These are phyloP conservation scores for Penicillium hesseltinei DNA, from an alignment of 2,329 filamentous ascomycete species.

Conservation along the genomic window DNA sequence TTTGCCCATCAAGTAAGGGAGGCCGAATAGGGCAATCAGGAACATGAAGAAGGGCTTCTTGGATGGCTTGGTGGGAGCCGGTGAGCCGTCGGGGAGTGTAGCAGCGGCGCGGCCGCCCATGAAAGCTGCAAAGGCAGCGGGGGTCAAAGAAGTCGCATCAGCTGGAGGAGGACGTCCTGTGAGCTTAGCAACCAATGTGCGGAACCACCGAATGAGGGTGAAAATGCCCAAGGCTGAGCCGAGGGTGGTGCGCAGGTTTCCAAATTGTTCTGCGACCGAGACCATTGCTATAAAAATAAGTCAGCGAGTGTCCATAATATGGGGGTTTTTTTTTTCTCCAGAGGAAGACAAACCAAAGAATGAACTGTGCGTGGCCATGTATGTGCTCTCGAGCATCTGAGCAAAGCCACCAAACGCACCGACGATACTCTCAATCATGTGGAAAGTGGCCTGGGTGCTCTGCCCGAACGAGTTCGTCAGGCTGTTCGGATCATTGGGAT, in stretches of 20 bases:
- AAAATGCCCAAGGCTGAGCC: conserved; percentile 95
- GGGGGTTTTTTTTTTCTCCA: background rate
- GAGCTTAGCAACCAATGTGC: conserved; percentile 84
- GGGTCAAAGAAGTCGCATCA: conserved; percentile 81
- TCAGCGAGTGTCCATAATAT: conserved; percentile 15
- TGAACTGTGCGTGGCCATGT: conserved; percentile 98
- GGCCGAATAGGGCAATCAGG: conserved; percentile 85
- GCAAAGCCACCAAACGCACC: conserved; percentile 96
- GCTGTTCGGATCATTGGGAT: conserved; percentile 87
- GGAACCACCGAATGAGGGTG: conserved; percentile 90
- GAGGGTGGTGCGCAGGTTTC: conserved; percentile 86
- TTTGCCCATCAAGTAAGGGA: conserved; percentile 97
- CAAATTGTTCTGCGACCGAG: conserved; percentile 94
- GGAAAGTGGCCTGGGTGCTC: conserved; percentile 93
- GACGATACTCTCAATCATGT: conserved; percentile 96
- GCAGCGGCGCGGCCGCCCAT: conserved; percentile 61
- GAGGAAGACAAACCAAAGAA: conserved; percentile 75
- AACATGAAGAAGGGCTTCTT: conserved; percentile 97
- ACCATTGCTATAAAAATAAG: conserved; percentile 73
- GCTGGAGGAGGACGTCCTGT: conserved; percentile 88
- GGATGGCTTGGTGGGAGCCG: conserved; percentile 69
- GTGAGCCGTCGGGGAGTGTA: conserved; percentile 63
- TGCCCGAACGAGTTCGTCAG: conserved; percentile 94
- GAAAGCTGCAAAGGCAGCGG: conserved; percentile 86
- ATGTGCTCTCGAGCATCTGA: conserved; percentile 99